These are phyloP conservation scores for Solanum peruvianum DNA, from an alignment of 257 asterid species.

Conservation along the genomic window DNA sequence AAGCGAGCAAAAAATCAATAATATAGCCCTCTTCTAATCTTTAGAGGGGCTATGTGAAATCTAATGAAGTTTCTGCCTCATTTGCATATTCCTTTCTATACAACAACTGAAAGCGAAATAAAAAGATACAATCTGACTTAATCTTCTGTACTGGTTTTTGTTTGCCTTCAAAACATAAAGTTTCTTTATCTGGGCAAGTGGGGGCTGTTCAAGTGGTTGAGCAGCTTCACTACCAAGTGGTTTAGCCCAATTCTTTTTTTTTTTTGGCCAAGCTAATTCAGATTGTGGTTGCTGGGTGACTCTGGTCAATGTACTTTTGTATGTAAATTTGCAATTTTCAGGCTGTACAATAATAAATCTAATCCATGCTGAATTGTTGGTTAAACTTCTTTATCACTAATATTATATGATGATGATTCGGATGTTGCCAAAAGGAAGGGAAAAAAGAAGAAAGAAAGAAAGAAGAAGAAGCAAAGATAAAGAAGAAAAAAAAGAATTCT, in stretches of 20 bases:
- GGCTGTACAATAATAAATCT: background rate
- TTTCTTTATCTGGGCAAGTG: background rate
- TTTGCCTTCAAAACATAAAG: background rate
- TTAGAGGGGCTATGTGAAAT: background rate
- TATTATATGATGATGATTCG: background rate
- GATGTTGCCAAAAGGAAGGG: background rate
- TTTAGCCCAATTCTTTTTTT: background rate
- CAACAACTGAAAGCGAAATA: background rate
- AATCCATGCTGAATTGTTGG: background rate
- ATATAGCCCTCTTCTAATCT: background rate
- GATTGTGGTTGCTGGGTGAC: background rate
- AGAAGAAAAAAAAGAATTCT: background rate
- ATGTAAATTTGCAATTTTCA: background rate
- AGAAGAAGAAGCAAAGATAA: background rate
- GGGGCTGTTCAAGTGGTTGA: too few relatives aligned
- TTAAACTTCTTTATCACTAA: background rate
- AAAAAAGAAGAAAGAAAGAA: background rate
- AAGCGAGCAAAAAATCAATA: background rate
- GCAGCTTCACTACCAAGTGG: too few relatives aligned
- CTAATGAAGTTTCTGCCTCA: background rate
- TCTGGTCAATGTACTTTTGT: background rate
- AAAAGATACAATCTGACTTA: background rate
- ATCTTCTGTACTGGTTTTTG: background rate
- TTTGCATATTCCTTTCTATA: background rate
- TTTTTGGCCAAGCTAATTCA: background rate